phyloP scores from a whole-genome alignment of 2,329 filamentous ascomycete genomes.

The Aaosphaeria arxii region DNA sequence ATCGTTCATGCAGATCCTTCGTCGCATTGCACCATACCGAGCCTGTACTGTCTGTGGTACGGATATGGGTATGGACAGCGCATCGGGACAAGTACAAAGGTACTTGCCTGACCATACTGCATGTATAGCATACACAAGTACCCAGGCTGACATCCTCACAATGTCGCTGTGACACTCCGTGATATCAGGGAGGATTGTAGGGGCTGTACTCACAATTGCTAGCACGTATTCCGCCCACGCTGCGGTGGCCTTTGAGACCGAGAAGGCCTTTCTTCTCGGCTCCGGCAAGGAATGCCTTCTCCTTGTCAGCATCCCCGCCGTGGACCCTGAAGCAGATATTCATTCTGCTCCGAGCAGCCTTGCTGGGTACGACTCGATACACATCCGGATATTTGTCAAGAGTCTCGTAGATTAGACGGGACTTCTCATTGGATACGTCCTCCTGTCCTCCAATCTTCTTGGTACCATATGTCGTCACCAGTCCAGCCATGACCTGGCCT shows the following conservation, averaged over 20 bases:
- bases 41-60: neutral
- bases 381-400: slow-evolving; percentile 70
- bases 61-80: neutral
- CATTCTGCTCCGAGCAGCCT: slow-evolving; percentile 77
- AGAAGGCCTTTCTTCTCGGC: slow-evolving; percentile 66
- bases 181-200: slow-evolving; percentile 5
- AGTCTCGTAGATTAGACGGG: slow-evolving; percentile 69
- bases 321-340: slow-evolving; percentile 89
- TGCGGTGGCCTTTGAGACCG: slow-evolving; percentile 85
- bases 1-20: slow-evolving; percentile 11
- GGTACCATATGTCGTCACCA: slow-evolving; percentile 63
- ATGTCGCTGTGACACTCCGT: no score
- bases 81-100: neutral
- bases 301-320: slow-evolving; percentile 63
- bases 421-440: slow-evolving; percentile 70
- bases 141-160: slow-evolving; percentile 8
- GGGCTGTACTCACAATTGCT: slow-evolving; percentile 61
- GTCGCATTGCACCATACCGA: neutral
- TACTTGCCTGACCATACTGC: slow-evolving; percentile 5
- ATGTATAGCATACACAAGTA: slow-evolving; percentile 11
- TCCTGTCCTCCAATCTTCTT: slow-evolving; percentile 75
- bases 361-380: slow-evolving; percentile 78
- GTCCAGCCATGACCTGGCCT: slow-evolving; percentile 78
- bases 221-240: slow-evolving; percentile 79
- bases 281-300: slow-evolving; percentile 76